Conservation (phyloP, 2,329 filamentous ascomycete genomes). For the Aurifilum marmelostoma region DNA sequence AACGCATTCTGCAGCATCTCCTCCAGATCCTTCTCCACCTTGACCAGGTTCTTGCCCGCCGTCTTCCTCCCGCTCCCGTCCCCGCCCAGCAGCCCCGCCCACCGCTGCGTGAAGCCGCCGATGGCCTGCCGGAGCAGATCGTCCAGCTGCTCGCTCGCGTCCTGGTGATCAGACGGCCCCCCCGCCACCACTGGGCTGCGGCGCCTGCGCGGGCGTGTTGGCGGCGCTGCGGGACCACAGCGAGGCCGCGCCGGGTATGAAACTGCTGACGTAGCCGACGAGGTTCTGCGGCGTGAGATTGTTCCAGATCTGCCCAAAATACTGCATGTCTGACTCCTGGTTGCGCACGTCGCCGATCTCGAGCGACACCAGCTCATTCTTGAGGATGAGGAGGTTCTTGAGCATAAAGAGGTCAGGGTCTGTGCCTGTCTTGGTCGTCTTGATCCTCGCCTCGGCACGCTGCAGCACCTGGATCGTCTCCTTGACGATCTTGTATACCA, state of each 20-base stretch:
- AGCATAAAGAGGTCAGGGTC: conserved; percentile 92
- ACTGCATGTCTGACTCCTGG: conserved; percentile 57
- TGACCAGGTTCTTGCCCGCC: conserved; percentile 53
- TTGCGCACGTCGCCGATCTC: conserved; percentile 78
- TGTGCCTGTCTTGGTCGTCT: conserved; percentile 59
- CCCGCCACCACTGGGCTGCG: conserved; percentile 36
- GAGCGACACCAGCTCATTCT: conserved; percentile 93
- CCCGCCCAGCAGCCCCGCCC: conserved; percentile 52
- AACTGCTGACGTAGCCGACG: conserved; percentile 61
- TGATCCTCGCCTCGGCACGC: conserved; percentile 72
- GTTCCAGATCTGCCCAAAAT: conserved; percentile 68
- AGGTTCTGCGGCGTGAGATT: conserved; percentile 61
- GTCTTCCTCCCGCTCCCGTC: conserved; percentile 52
- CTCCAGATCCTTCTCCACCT: conserved; percentile 61
- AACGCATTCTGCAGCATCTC: conserved; percentile 61
- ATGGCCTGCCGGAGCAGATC: conserved; percentile 65
- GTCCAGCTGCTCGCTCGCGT: conserved; percentile 68
- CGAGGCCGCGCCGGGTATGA: conserved; percentile 58
- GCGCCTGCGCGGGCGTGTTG: conserved; percentile 35
- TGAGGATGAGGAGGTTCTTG: conserved; percentile 90
- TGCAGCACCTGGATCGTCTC: conserved; percentile 85
- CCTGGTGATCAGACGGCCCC: conserved; percentile 48
- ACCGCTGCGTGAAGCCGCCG: conserved; percentile 64
- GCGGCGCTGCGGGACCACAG: conserved; percentile 48
- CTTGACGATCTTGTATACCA: conserved; percentile 75